A percentile compares a stretch with the other conserved stretches of the same genome.
Evolutionary conservation across 148 eudicot genomes (phyloP).

Genomic region (Salicornia ramosissima): DNA sequence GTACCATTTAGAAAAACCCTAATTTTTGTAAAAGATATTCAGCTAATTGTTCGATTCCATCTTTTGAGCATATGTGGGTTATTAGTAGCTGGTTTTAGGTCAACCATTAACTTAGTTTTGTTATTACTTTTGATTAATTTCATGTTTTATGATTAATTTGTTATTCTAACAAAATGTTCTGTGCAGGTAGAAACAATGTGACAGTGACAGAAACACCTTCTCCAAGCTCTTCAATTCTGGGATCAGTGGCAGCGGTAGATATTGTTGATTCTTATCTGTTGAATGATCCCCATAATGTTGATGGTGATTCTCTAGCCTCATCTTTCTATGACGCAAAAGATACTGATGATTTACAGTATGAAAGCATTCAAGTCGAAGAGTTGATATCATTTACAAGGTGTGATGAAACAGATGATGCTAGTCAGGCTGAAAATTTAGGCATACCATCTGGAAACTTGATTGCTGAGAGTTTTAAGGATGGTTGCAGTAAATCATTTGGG

Average conservation of each 20-base stretch:
- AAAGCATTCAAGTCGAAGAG: constrained; percentile 11
- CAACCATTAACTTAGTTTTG: too few relatives aligned
- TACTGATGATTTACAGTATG: constrained; percentile 21
- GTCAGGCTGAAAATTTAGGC: constrained; percentile 4
- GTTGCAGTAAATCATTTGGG: neutral
- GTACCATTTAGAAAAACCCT: too few relatives aligned
- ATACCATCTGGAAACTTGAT: constrained; percentile 8
- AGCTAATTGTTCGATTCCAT: too few relatives aligned
- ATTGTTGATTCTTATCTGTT: constrained; percentile 4
- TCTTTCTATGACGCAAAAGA: constrained; percentile 28
- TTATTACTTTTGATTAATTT: too few relatives aligned
- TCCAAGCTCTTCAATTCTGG: constrained; percentile 14
- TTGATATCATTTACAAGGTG: constrained; percentile 8
- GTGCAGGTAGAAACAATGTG: constrained; percentile 19
- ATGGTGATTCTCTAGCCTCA: constrained; percentile 30
- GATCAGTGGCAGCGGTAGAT: constrained; percentile 12
- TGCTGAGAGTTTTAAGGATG: constrained; percentile 7
- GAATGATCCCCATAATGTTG: constrained; percentile 15
- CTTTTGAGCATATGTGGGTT: too few relatives aligned
- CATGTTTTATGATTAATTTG: neutral
- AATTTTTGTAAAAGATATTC: too few relatives aligned
- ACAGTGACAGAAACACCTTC: constrained; percentile 13
- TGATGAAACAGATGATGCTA: constrained; percentile 5
- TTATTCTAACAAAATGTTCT: neutral
- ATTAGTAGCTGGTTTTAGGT: too few relatives aligned